Evolutionary conservation across 108 stramenopile genomes (phyloP), one percentile per base, ranked within the genome.

Genomic region (Cyclotella atomus): DNA sequence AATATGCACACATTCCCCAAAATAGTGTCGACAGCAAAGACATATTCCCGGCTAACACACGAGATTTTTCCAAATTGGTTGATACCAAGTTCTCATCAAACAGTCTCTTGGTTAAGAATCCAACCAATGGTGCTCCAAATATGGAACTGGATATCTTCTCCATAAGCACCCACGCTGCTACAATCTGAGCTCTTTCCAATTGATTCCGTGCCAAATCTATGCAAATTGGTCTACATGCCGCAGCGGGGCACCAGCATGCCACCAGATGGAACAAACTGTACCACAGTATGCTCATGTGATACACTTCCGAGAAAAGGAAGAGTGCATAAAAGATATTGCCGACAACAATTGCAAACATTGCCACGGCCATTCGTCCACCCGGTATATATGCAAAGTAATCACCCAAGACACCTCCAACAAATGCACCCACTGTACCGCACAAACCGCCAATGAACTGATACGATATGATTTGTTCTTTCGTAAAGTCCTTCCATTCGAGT

Each of bases 71-170:
- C 17, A 14, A 46, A 33, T 65, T 50, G 17, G 81, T 53, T 66
- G 43, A 50, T n/a, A 24, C 23, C 17, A 33, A 65, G 49, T 32
- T 71, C 54, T 20, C 36, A 17, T 57, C 60, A 50, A 59, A 59
- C 2, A 61, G 47, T 23, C 55, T 30, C 0, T 64, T 77, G 1
- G 85, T 86, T 23, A 86, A 44, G 33, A 73, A 83, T 21, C 85
- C 85, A 45, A 86, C 82, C 41, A 86, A 29, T 0, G 85, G 85
- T 27, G 85, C 85, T 8, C 85, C 85, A 59, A 83, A 83, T 12
- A 86, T 24, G 2, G 85, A 69, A 43, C 73, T 79, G 10, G 83
- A 75, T 23, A 62, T 59, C 71, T 86, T 86, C 56, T 86, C 85
- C 44, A 86, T 32, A 5, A 86, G 64, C 23, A 86, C 70, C 85